Conservation (phyloP, 768 basidiomycete genomes). For the Leccinum subtestaceum region DNA sequence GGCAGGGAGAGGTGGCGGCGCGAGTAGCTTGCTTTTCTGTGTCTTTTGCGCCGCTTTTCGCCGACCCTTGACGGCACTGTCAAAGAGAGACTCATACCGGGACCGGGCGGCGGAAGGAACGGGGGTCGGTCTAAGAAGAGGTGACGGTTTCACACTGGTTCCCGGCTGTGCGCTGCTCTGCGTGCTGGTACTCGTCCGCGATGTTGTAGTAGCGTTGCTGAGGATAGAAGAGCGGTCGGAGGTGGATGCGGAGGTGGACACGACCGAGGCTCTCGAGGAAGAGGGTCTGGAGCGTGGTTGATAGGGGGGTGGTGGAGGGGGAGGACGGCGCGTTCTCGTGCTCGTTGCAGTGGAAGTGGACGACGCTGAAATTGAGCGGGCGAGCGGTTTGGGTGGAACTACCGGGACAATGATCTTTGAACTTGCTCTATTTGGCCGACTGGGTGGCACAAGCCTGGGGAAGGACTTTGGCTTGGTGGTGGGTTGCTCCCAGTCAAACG, state of each 20-base stretch:
- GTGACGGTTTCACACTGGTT: slow-evolving; percentile 23
- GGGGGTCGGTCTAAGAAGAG: slow-evolving; percentile 56
- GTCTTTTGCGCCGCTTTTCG: slow-evolving; percentile 37
- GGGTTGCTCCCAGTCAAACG: slow-evolving; percentile 52
- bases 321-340: slow-evolving; percentile 39
- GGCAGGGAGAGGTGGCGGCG: slow-evolving; percentile 36
- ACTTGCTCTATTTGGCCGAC: slow-evolving; percentile 46
- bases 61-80: slow-evolving; percentile 52
- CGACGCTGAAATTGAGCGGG: slow-evolving; percentile 35
- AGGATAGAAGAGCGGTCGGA: slow-evolving; percentile 66
- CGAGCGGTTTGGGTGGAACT: slow-evolving; percentile 29
- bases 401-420: slow-evolving; percentile 10
- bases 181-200: slow-evolving; percentile 39
- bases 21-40: slow-evolving; percentile 28
- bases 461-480: slow-evolving; percentile 33
- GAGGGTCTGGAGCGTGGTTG: slow-evolving; percentile 29
- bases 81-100: slow-evolving; percentile 69
- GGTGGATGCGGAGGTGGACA: slow-evolving; percentile 39
- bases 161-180: slow-evolving; percentile 28
- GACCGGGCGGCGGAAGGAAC: slow-evolving; percentile 60
- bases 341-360: slow-evolving; percentile 37
- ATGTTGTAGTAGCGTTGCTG: slow-evolving; percentile 41
- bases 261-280: slow-evolving; percentile 37
- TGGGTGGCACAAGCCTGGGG: slow-evolving; percentile 38
- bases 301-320: slow-evolving; percentile 36